Conservation (phyloP, 2,329 filamentous ascomycete genomes). For the Aquanectria penicillioides region DNA sequence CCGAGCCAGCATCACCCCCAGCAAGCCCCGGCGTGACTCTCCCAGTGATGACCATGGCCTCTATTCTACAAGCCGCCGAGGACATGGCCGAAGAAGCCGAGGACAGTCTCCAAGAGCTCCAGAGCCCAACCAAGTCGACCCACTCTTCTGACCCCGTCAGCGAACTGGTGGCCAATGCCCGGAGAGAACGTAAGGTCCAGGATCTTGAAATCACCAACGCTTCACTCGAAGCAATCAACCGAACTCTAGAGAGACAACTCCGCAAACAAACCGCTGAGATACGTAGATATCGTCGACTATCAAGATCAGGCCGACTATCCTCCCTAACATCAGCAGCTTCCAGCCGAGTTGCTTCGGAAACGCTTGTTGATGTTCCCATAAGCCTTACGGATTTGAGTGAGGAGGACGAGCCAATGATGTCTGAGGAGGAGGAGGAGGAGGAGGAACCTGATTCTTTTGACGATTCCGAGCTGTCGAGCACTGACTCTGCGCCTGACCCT, state of each 20-base stretch:
- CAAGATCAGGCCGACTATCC: conserved; percentile 78
- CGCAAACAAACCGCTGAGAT: conserved; percentile 91
- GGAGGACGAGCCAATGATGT: conserved; percentile 49
- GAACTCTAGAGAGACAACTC: conserved; percentile 89
- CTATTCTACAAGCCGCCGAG: conserved; percentile 65
- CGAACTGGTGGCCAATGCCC: conserved; percentile 86
- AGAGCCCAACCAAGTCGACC: conserved; percentile 68
- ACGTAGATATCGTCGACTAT: conserved; percentile 85
- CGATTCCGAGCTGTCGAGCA: conserved; percentile 61
- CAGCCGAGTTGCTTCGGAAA: conserved; percentile 56
- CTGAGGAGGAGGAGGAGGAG: conserved; percentile 52
- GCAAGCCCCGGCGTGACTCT: conserved; percentile 44
- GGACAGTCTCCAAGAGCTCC: conserved; percentile 49
- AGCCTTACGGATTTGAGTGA: conserved; percentile 62
- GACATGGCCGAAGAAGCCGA: conserved; percentile 54
- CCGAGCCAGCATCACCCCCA: conserved; percentile 52
- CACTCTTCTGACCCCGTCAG: conserved; percentile 69
- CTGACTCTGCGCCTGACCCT: conserved; percentile 43
- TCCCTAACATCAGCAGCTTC: conserved; percentile 62
- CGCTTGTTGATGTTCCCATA: conserved; percentile 53
- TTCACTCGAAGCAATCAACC: conserved; percentile 93
- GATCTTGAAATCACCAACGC: conserved; percentile 98
- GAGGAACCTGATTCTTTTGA: conserved; percentile 62
- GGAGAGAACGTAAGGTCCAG: conserved; percentile 92
- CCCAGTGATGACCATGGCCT: conserved; percentile 61